Evolutionary conservation across 2,329 filamentous ascomycete species (phyloP).

Genomic region (Aspergillus niger): DNA sequence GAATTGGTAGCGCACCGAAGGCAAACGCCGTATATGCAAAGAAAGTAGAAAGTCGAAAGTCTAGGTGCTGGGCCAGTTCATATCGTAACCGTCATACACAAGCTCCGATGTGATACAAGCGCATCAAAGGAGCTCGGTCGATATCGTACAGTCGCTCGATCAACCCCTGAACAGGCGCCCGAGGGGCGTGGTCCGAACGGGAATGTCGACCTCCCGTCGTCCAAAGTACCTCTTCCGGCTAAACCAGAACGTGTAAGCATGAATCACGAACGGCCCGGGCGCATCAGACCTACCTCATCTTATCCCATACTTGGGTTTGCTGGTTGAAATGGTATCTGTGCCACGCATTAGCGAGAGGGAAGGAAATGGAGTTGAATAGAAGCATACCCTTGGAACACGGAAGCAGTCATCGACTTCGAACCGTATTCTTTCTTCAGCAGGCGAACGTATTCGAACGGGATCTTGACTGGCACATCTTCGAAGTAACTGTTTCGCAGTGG

Average conservation of each 20-base stretch:
- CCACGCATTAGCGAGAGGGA: not conserved
- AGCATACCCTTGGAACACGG: constrained; percentile 46
- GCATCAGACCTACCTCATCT: not conserved
- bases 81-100: constrained; percentile 13
- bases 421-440: constrained; percentile 60
- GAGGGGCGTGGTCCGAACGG: constrained; percentile 16
- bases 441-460: constrained; percentile 59
- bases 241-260: not conserved
- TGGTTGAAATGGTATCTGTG: constrained; percentile 5
- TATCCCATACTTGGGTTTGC: constrained; percentile 4
- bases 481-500: constrained; percentile 58
- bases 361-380: too few species aligned
- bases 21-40: constrained; percentile 17
- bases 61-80: constrained; percentile 7
- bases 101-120: not conserved
- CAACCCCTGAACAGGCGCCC: constrained; percentile 5
- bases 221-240: constrained; percentile 1
- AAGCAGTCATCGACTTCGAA: constrained; percentile 49
- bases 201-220: constrained; percentile 1
- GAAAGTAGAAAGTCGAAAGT: not conserved
- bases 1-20: constrained; percentile 6
- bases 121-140: not conserved
- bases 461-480: constrained; percentile 55
- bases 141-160: not conserved
- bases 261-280: not conserved